phyloP scores from a whole-genome alignment of 305 asterid genomes.

The Solanum hybrid region DNA sequence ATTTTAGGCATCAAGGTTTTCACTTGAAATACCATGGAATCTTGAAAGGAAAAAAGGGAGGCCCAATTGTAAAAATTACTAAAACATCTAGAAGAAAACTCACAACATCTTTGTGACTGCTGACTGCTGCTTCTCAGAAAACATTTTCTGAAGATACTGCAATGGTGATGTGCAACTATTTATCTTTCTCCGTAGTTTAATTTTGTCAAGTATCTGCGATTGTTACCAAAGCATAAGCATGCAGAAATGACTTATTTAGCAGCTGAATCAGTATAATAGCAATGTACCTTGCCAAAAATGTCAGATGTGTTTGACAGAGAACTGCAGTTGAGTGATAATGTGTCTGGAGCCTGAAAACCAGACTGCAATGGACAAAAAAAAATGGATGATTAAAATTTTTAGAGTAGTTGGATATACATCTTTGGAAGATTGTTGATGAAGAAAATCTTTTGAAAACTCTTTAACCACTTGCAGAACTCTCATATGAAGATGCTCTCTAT shows the following conservation, averaged over 20 bases:
- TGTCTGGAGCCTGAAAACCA: conserved; percentile 49
- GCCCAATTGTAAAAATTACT: not conserved
- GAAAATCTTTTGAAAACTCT: not conserved
- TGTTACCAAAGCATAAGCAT: conserved; percentile 3
- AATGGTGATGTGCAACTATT: conserved; percentile 34
- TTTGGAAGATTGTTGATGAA: not conserved
- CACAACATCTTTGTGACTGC: conserved; percentile 60
- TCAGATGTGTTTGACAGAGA: conserved; percentile 64
- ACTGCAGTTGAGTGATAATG: conserved; percentile 69
- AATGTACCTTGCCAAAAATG: conserved; percentile 73
- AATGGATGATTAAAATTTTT: not conserved
- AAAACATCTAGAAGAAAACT: conserved; percentile 8
- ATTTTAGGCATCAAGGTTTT: not conserved
- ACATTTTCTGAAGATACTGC: conserved; percentile 57
- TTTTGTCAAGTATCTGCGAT: conserved; percentile 56
- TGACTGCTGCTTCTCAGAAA: conserved; percentile 48
- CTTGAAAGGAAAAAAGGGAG: not conserved
- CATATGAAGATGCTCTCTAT: not conserved
- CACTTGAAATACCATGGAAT: not conserved
- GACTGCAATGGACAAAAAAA: conserved; percentile 30
- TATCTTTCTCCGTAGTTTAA: conserved; percentile 29
- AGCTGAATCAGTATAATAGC: conserved; percentile 5
- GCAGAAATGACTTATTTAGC: not conserved
- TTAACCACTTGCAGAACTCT: not conserved
- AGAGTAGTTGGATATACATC: not conserved